A percentile compares a stretch with the other conserved stretches of the same genome.
Conservation (phyloP, 495 filamentous ascomycete species). For the Bombardia bombarda region DNA sequence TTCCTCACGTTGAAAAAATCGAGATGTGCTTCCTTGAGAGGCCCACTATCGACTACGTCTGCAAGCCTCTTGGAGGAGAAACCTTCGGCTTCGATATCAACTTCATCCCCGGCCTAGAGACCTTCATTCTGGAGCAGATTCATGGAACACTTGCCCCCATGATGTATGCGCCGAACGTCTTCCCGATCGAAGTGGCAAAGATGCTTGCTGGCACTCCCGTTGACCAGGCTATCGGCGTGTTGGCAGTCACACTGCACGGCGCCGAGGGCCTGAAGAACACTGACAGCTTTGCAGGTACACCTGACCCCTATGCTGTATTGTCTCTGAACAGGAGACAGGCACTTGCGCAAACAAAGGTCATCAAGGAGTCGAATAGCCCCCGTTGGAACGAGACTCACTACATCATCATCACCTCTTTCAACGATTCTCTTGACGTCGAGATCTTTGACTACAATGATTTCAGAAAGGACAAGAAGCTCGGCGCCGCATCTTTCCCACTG, state of each 20-base stretch:
- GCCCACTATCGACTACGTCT: slow-evolving; percentile 82
- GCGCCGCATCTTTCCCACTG: slow-evolving; percentile 72
- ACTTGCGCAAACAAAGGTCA: slow-evolving; percentile 80
- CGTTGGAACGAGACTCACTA: slow-evolving; percentile 96
- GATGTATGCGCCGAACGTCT: slow-evolving; percentile 96
- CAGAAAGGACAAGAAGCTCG: slow-evolving; percentile 94
- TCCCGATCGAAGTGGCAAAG: slow-evolving; percentile 97
- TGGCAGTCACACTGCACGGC: slow-evolving; percentile 85
- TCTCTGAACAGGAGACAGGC: slow-evolving; percentile 74
- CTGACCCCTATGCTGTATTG: slow-evolving; percentile 86
- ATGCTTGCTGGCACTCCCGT: slow-evolving; percentile 93
- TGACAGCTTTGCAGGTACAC: slow-evolving; percentile 86
- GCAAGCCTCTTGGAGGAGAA: slow-evolving; percentile 95
- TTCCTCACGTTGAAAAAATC: slow-evolving; percentile 87
- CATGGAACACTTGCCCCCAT: slow-evolving; percentile 87
- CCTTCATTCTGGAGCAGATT: slow-evolving; percentile 92
- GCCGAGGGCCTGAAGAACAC: slow-evolving; percentile 89
- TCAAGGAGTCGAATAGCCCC: slow-evolving; percentile 77
- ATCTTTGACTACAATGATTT: slow-evolving; percentile 92
- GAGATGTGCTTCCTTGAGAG: slow-evolving; percentile 79
- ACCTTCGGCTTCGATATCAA: slow-evolving; percentile 97
- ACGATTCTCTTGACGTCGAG: slow-evolving; percentile 73
- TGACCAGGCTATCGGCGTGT: slow-evolving; percentile 90
- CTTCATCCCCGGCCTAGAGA: slow-evolving; percentile 90
- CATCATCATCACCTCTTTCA: slow-evolving; percentile 82